Evolutionary conservation across 1,284 basidiomycete genomes (phyloP), one percentile per base, ranked within the genome.

Genomic region (Microbotryum violaceum): DNA sequence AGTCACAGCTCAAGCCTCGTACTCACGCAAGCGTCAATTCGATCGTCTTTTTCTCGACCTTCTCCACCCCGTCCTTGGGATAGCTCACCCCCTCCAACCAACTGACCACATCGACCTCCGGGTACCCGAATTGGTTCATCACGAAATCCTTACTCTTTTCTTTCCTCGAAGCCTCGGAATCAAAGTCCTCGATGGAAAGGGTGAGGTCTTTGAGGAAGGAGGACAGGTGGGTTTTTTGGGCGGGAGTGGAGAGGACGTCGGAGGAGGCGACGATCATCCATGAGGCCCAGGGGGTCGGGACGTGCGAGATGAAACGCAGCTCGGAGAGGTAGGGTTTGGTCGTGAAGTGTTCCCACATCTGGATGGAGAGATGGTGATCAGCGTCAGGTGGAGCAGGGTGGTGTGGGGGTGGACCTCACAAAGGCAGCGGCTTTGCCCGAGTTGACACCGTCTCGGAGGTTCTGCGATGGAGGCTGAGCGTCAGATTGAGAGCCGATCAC

Each of bases 261-360:
- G 85, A 84, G 64, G 89, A 84, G 12, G 89, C 89, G 27, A 89
- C 91, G 71, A 96, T 88, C 60, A 89, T 79, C 94, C 94, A 98
- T 2, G 89, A 92, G 20, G 92, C 89, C 94, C 94, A 98, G 0
- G 94, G 94, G 0, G 93, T 97, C 46, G 85, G 87, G 1, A 91
- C 86, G 6, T 83, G 84, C 20, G 89, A 89, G 66, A 94, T 89
- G 85, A 92, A 75, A 46, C 72, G 67, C 8, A 71, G 65, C 27
- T 71, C 67, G 49, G 60, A 54, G 16, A 67, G 62, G 63, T 83
- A 96, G 1, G 94, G 93, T 75, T 97, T 97, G 20, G 93, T 97
- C 2, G 94, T 97, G 76, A 96, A 97, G 33, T 59, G 56, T 42
- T 69, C 67, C 67, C 67, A 69, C 63, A 69, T 65, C 62, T 66